Evolutionary conservation across 2,329 filamentous ascomycete genomes (phyloP), one percentile per base, ranked within the genome.

Genomic region (Cladobotryum protrusum): DNA sequence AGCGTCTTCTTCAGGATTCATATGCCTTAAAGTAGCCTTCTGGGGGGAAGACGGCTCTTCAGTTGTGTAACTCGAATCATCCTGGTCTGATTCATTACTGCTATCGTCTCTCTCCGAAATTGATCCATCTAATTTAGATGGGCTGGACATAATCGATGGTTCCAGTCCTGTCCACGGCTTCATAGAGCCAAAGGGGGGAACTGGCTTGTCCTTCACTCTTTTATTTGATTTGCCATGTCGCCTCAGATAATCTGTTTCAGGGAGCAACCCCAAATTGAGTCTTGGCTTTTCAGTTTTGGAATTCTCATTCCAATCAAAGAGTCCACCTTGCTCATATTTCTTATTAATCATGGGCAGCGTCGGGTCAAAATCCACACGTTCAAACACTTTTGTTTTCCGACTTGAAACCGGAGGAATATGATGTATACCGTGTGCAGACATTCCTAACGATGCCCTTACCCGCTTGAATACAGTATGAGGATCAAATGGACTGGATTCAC

Each of bases 381-480:
- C 75, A 54, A 81, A 83, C 11, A 76, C 67, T 52, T 73, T 79
- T 8, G 63, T 65, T 33, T 72, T 72, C 8, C 71, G 67, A 17
- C 55, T 59, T 3, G 57, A 52, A 18, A 51, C 55, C 44, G 59
- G 54, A 49, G 50, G 54, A 35, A 50, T 37, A 52, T 46, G 43
- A 52, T 58, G 63, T 44, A 48, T 43, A 13, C 58, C 58, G 12
- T 54, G 52, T 6, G 45, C 47, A 7, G 59, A 50, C 14, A 56
- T 48, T 5, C 48, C 61, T 24, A 78, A 57, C 12, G 76, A 76
- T 3, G 78, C 76, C 32, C 71, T 67, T 9, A 83, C 73, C 37
- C 77, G 72, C 60, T 82, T 82, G 60, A 77, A 82, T 1, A 83
- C 78, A 1, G 76, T 78, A 52, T 79, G 71, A 3, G 77, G 73